Conservation (phyloP, 2,329 filamentous ascomycete species). For the Cytospora piceicola region DNA sequence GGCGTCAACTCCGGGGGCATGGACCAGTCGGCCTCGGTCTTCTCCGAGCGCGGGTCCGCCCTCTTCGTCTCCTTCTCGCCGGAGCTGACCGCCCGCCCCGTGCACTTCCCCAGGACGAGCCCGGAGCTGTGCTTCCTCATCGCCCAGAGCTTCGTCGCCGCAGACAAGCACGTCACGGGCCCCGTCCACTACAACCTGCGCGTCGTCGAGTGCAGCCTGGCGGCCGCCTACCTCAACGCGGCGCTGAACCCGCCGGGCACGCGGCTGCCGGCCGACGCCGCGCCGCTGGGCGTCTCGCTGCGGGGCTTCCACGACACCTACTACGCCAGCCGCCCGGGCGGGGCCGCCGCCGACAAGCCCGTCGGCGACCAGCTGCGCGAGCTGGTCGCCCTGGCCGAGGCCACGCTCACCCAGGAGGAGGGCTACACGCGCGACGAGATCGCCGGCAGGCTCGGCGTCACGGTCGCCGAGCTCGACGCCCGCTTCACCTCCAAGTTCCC, state of each 20-base stretch:
- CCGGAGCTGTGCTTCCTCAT: slow-evolving; percentile 91
- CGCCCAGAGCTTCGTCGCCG: slow-evolving; percentile 89
- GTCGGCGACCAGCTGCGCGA: slow-evolving; percentile 70
- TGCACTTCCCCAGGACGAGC: slow-evolving; percentile 79
- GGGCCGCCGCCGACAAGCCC: slow-evolving; percentile 41
- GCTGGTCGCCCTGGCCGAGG: slow-evolving; percentile 70
- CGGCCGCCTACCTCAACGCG: slow-evolving; percentile 70
- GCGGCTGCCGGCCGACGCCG: slow-evolving; percentile 73
- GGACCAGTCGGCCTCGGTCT: slow-evolving; percentile 96
- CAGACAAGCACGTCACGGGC: slow-evolving; percentile 92
- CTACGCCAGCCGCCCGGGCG: slow-evolving; percentile 60
- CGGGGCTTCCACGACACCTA: slow-evolving; percentile 86
- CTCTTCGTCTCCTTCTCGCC: slow-evolving; percentile 91
- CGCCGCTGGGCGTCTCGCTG: slow-evolving; percentile 80
- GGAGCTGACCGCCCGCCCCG: slow-evolving; percentile 72
- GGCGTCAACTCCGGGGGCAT: slow-evolving; percentile 98
- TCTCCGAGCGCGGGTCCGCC: slow-evolving; percentile 82
- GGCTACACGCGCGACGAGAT: slow-evolving; percentile 91
- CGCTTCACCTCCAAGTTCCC: slow-evolving; percentile 88
- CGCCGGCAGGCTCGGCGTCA: slow-evolving; percentile 69
- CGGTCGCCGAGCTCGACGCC: slow-evolving; percentile 71
- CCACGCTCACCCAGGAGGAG: slow-evolving; percentile 74
- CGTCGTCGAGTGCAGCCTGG: slow-evolving; percentile 92
- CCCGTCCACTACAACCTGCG: slow-evolving; percentile 96
- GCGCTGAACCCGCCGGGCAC: slow-evolving; percentile 60